Conservation (phyloP, 495 filamentous ascomycete genomes). For the Neurospora sp. region DNA sequence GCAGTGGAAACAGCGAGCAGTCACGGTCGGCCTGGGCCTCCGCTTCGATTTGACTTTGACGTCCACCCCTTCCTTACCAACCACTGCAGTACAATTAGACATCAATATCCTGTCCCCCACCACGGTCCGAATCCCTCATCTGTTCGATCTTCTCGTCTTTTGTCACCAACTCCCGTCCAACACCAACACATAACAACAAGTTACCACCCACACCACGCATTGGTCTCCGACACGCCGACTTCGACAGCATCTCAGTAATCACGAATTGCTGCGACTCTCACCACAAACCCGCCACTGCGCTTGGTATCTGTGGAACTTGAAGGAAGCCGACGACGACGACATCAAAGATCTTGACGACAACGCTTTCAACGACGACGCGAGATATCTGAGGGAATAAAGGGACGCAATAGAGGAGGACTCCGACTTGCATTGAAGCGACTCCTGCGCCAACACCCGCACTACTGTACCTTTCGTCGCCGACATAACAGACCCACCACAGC, state of each 20-base stretch:
- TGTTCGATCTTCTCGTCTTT: slow-evolving; percentile 5
- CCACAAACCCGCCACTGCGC: neutral
- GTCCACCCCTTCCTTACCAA: slow-evolving; percentile 2
- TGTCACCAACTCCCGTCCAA: slow-evolving; percentile 8
- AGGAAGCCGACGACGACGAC: neutral
- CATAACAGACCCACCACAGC: neutral
- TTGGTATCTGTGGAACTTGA: neutral
- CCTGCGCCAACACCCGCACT: neutral
- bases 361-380: neutral
- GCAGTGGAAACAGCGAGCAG: slow-evolving; percentile 3
- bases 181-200: slow-evolving; percentile 1
- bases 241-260: neutral
- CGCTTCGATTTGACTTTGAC: slow-evolving; percentile 2
- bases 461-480: neutral
- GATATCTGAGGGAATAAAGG: neutral
- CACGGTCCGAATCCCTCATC: slow-evolving; percentile 15
- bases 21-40: slow-evolving; percentile 11
- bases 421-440: neutral
- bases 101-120: slow-evolving; percentile 26
- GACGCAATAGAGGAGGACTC: neutral
- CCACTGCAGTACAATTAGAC: slow-evolving; percentile 18
- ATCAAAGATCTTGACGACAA: neutral
- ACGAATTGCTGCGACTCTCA: neutral
- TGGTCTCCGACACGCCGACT: neutral
- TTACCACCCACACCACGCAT: neutral